phyloP scores from a whole-genome alignment of 257 asterid genomes.

The Jaltomata sinuosa region DNA sequence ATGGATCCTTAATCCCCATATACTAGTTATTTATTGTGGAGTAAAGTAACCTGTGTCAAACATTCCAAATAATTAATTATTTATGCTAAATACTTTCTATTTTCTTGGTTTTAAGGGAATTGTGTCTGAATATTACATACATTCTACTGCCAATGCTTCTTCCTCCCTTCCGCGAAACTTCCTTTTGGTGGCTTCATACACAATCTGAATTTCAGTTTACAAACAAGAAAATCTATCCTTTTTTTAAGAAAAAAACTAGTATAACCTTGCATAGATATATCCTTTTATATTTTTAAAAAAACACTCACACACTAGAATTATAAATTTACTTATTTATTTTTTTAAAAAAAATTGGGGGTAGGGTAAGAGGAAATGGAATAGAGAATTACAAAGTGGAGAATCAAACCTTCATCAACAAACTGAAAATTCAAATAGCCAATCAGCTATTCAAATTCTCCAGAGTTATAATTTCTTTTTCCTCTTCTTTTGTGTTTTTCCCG shows the following conservation, averaged over 20 bases:
- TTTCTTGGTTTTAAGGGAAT: background rate
- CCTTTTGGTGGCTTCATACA: background rate
- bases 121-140: background rate
- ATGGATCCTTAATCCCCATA: background rate
- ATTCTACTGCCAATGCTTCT: conserved; percentile 1
- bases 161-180: background rate
- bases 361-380: too few relatives aligned
- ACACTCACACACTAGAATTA: too few relatives aligned
- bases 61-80: background rate
- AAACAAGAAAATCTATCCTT: background rate
- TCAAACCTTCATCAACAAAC: too few relatives aligned
- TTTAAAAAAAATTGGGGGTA: too few relatives aligned
- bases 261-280: background rate
- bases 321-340: too few relatives aligned
- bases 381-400: too few relatives aligned
- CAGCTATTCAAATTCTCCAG: too few relatives aligned
- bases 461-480: too few relatives aligned
- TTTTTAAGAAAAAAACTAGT: background rate
- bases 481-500: too few relatives aligned
- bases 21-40: background rate
- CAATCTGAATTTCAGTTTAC: background rate
- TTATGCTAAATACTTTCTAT: background rate
- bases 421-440: too few relatives aligned
- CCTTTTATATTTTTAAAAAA: background rate
- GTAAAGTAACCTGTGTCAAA: background rate